Percentiles rank a stretch among this genome's conserved stretches.
Evolutionary conservation across 2,329 filamentous ascomycete species (phyloP).

Genomic region (Aspergillus aculeatus): DNA sequence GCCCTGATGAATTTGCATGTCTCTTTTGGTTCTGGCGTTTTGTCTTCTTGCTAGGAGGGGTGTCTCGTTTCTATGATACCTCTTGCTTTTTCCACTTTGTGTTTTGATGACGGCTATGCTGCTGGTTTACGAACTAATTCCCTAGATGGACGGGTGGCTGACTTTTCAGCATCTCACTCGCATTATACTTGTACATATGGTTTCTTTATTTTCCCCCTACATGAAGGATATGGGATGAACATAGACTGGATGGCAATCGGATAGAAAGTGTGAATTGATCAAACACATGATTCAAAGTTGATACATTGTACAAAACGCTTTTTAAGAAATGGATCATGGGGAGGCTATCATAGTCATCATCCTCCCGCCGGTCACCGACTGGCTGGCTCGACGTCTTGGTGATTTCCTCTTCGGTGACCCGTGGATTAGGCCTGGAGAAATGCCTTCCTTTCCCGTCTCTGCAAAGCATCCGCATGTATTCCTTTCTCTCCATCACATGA

Average conservation of each 20-base stretch:
- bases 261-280: slow-evolving; percentile 15
- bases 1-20: slow-evolving; percentile 13
- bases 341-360: too few species aligned
- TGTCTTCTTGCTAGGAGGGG: not conserved
- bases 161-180: slow-evolving; percentile 3
- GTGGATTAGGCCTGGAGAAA: too few species aligned
- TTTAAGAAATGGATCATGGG: too few species aligned
- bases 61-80: slow-evolving; percentile 14
- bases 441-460: too few species aligned
- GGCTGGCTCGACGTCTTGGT: too few species aligned
- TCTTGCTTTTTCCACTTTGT: slow-evolving; percentile 5
- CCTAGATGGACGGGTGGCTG: slow-evolving; percentile 20
- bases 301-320: not conserved
- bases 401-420: too few species aligned
- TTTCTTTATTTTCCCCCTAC: slow-evolving; percentile 8
- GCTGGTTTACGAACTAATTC: slow-evolving; percentile 18
- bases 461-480: too few species aligned
- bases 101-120: slow-evolving; percentile 13
- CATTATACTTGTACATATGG: slow-evolving; percentile 12
- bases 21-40: slow-evolving; percentile 6
- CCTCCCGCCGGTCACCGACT: too few species aligned
- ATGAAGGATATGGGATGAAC: slow-evolving; percentile 15
- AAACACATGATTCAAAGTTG: not conserved
- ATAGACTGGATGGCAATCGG: slow-evolving; percentile 19
- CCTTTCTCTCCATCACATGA: too few species aligned